phyloP scores from a whole-genome alignment of 495 filamentous ascomycete species.

The Talaromyces adpressus region DNA sequence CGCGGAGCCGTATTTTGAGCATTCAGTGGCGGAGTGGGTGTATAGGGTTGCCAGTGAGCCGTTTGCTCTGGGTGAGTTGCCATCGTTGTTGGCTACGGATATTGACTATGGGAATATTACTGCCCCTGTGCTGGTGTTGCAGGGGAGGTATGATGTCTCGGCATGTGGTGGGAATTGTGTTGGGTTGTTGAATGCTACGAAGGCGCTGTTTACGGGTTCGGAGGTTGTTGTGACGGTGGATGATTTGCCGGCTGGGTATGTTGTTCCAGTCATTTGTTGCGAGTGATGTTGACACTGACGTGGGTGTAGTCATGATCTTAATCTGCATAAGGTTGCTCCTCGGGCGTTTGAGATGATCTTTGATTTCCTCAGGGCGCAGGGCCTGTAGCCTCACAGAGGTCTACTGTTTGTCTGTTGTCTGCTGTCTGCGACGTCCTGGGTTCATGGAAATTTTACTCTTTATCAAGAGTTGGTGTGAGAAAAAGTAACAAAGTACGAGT shows the following conservation, averaged over 20 bases:
- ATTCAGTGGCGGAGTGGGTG: neutral
- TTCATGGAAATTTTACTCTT: too few species aligned
- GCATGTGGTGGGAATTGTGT: neutral
- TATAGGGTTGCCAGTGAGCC: neutral
- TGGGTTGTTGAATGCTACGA: neutral
- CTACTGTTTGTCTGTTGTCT: neutral
- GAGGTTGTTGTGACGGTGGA: neutral
- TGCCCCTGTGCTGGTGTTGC: neutral
- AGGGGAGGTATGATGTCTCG: neutral
- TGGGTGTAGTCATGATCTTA: neutral
- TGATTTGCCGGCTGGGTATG: neutral
- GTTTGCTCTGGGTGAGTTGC: neutral
- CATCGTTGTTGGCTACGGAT: neutral
- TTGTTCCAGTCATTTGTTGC: neutral
- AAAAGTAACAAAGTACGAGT: too few species aligned
- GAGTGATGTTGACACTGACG: too few species aligned
- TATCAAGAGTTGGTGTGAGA: too few species aligned
- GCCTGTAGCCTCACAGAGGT: neutral
- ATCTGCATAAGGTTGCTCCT: neutral
- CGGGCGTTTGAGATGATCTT: neutral
- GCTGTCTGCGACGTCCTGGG: neutral
- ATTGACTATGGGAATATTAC: neutral
- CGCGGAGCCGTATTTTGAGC: neutral
- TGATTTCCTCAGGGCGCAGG: neutral
- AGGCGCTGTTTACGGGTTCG: neutral